Conservation (phyloP, 2,329 filamentous ascomycete species). For the Diaporthe capsici region DNA sequence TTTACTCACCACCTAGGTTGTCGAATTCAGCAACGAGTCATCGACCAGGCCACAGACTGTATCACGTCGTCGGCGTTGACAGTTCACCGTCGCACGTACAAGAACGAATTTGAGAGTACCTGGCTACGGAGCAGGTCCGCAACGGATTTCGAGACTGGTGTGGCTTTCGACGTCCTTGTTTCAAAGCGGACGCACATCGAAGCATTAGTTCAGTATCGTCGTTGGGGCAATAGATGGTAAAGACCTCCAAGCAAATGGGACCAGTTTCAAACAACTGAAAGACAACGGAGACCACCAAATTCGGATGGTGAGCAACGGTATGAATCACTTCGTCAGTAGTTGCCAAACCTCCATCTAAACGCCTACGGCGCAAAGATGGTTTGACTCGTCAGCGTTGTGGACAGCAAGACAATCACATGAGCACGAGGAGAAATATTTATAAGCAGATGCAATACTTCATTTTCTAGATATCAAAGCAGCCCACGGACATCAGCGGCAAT, state of each 20-base stretch:
- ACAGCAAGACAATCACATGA: background rate
- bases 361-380: rapidly evolving
- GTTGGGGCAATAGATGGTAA: too few species aligned
- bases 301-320: background rate
- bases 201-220: background rate
- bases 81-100: background rate
- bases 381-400: background rate
- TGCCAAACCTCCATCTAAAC: background rate
- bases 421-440: background rate
- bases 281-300: background rate
- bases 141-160: too few species aligned
- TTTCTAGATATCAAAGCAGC: background rate
- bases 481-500: background rate
- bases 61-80: background rate
- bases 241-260: background rate
- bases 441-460: background rate
- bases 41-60: background rate
- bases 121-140: background rate
- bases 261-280: background rate
- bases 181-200: background rate
- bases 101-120: background rate
- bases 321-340: background rate
- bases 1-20: background rate
- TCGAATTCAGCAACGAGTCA: background rate
- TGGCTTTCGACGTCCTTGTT: background rate